Conservation (phyloP, 352 stramenopile genomes). For the Phytophthora constricta region DNA sequence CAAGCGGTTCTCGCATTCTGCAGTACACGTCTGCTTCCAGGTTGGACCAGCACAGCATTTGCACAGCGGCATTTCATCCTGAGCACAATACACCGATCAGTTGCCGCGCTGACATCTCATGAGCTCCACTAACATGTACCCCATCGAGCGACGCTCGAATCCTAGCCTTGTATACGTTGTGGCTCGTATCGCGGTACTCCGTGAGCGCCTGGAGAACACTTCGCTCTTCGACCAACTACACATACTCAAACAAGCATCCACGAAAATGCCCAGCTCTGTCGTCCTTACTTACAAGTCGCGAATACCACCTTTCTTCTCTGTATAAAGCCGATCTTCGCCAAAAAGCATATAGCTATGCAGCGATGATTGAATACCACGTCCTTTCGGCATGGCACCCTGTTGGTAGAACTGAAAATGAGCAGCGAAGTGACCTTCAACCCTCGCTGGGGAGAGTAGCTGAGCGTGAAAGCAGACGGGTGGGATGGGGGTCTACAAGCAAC, state of each 20-base stretch:
- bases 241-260: neutral
- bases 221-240: slow-evolving; percentile 3
- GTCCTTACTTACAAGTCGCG: neutral
- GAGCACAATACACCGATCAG: neutral
- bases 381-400: too few relatives aligned
- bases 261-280: too few relatives aligned
- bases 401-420: too few relatives aligned
- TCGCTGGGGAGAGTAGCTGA: too few relatives aligned
- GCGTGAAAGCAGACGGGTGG: too few relatives aligned
- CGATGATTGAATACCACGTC: too few relatives aligned
- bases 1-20: slow-evolving; percentile 10
- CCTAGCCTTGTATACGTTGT: slow-evolving; percentile 5
- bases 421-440: too few relatives aligned
- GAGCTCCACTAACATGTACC: neutral
- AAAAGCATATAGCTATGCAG: too few relatives aligned
- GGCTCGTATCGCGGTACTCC: neutral
- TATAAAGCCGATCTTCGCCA: too few relatives aligned
- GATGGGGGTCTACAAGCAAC: too few relatives aligned
- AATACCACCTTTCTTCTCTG: neutral
- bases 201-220: slow-evolving; percentile 10
- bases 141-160: slow-evolving; percentile 4
- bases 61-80: slow-evolving; percentile 13
- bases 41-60: slow-evolving; percentile 1
- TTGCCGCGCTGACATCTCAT: neutral
- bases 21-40: neutral